Base-by-base conservation (phyloP, 768 basidiomycete species). In the Tylopilus vinaceipallidus region DNA sequence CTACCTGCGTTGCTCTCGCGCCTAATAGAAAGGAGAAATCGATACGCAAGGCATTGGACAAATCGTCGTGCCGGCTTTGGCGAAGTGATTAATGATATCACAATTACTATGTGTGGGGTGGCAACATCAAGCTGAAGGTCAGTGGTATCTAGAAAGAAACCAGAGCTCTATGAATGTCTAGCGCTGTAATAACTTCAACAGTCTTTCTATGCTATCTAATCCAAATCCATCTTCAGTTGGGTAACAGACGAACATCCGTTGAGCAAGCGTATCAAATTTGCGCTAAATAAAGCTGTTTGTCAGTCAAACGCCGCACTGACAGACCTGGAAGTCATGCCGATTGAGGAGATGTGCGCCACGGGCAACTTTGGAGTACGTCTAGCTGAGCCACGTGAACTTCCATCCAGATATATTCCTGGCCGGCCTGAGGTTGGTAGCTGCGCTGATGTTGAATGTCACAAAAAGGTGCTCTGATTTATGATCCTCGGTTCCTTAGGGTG, bases 211-310 rank as follows among this genome's bases (percentile, higher is more conserved):
- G 6, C 74, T 73, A 32, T 78, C 74, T 7, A 76, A 51, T 14
- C 75, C 75, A 47, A 79, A 77, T 2, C 72, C 75, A 10, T 80
- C 71, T 3, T 71, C 66, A 5, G 58, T 45, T 3, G 78, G 76
- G 52, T 77, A 78, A 59, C 77, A 79, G 9, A 79, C 73, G 53
- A 78, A 80, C 73, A 78, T 77, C 2, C 70, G 70, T 26, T 71
- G 62, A 22, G 69, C 62, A 16, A 65, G 60, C 10, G 75, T 65
- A 39, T 76, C 73, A 42, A 80, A 79, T 61, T 79, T 77, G 29
- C 66, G 68, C 76, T 75, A 54, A 23, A 34, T 47, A 42, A 17
- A 6, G 19, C 3, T 29, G 7, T 12, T 20, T 38, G 33, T 48
- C 48, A 47, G 20, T 38, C 10, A 34, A 11, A 4, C 16, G 34